Base-by-base conservation (phyloP, 805 yeast genomes). In the Grigorovia humatica region DNA sequence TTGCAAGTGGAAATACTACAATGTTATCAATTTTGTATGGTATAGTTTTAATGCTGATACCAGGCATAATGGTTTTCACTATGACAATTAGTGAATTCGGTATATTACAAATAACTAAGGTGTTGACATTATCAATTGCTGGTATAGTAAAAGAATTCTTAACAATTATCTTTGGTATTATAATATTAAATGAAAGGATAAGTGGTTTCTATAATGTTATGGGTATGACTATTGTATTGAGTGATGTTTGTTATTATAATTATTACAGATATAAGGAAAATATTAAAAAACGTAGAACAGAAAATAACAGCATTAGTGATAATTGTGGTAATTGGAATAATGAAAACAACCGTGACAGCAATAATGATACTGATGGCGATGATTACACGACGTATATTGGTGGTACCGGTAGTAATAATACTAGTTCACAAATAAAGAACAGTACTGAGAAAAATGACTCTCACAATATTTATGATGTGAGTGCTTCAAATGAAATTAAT, bases 121-220 rank as follows among this genome's bases (percentile, higher is more conserved):
- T 93, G 13, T 74, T 90, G 46, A 90, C 99, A 0, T 70, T 93
- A 32, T 83, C 95, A 6, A 80, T 93, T 44, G 95, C 95, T 0
- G 99, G 99, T 1, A 86, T 93, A 17, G 86, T 91, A 65, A 93
- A 93, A 64, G 99, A 93, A 66, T 73, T 93, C 15, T 71, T 90
- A 47, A 93, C 99, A 0, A 88, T 93, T 42, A 59, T 78, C 35
- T 75, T 83, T 1, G 80, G 91, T 52, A 69, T 77, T 35, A 55
- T 88, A 5, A 74, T 90, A 1, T 87, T 88, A 66, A 83, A 84
- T 43, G 99, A 93, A 66, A 66, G 68, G 42, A 72, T 93, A 48
- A 62, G 57, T 27, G 79, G 85, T 8, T 62, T 75, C 18, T 66
- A 86, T 51, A 93, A 93, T 68, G 69, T 80, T 48, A 50, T 84